A percentile compares a stretch with the other conserved stretches of the same genome.
These are phyloP conservation scores for Limnomonas spitsbergensis DNA, from an alignment of 139 green algal species.

Conservation along the genomic window DNA sequence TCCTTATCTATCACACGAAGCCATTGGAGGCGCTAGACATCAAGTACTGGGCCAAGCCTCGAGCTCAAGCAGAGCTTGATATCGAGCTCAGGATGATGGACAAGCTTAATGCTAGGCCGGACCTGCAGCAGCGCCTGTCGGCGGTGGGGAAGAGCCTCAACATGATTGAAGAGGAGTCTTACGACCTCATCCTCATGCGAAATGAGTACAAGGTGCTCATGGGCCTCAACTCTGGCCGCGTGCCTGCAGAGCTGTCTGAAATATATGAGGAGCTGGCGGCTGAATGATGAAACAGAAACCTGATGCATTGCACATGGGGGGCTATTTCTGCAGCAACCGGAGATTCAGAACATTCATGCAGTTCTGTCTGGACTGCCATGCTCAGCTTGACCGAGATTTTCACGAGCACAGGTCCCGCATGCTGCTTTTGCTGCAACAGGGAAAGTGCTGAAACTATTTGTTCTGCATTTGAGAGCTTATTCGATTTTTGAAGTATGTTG, in stretches of 20 bases:
- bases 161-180: slow-evolving; percentile 47
- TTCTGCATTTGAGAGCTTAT: too few relatives aligned
- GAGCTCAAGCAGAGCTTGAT: slow-evolving; percentile 34
- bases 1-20: slow-evolving; percentile 41
- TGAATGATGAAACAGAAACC: too few relatives aligned
- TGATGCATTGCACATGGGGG: too few relatives aligned
- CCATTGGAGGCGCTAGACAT: slow-evolving; percentile 46
- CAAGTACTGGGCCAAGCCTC: slow-evolving; percentile 44
- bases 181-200: slow-evolving; percentile 53
- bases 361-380: too few relatives aligned
- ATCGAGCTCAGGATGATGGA: slow-evolving; percentile 45
- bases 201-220: slow-evolving; percentile 49
- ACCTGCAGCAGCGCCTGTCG: slow-evolving; percentile 28
- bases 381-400: too few relatives aligned
- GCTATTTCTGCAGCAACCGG: too few relatives aligned
- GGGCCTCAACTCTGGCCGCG: slow-evolving; percentile 36
- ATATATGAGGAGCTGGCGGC: slow-evolving; percentile 45
- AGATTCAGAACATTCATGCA: too few relatives aligned
- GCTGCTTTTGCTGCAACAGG: too few relatives aligned
- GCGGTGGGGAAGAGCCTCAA: slow-evolving; percentile 40
- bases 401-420: too few relatives aligned
- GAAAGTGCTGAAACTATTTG: too few relatives aligned
- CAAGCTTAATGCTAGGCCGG: slow-evolving; percentile 36
- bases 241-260: slow-evolving; percentile 36
- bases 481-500: too few relatives aligned